Conservation (phyloP, 495 filamentous ascomycete genomes). For the Bryoglossum gracile region DNA sequence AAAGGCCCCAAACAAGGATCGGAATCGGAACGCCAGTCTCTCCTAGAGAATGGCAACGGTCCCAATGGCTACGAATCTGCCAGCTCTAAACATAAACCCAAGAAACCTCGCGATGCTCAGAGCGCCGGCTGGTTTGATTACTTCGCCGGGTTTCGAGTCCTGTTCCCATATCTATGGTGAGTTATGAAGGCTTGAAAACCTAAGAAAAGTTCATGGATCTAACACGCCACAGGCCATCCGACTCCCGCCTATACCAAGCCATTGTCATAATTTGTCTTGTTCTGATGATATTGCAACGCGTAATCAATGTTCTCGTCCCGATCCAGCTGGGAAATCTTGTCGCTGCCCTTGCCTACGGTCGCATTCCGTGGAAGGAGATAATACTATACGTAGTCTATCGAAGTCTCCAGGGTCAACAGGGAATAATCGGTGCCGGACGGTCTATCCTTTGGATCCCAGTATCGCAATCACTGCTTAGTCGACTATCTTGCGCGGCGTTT, state of each 20-base stretch:
- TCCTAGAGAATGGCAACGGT: slow-evolving; percentile 26
- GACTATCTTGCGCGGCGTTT: slow-evolving; percentile 12
- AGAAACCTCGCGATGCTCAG: slow-evolving; percentile 6
- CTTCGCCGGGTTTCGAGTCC: slow-evolving; percentile 11
- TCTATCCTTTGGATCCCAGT: slow-evolving; percentile 14
- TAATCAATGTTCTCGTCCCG: slow-evolving; percentile 11
- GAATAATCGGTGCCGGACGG: slow-evolving; percentile 7
- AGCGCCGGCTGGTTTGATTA: slow-evolving; percentile 16
- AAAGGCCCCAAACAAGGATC: slow-evolving; percentile 9
- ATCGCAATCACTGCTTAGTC: slow-evolving; percentile 5
- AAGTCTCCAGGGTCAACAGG: slow-evolving; percentile 12
- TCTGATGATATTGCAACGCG: slow-evolving; percentile 18
- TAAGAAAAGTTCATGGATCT: slow-evolving; percentile 8
- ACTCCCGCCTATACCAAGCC: slow-evolving; percentile 22
- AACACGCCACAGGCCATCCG: slow-evolving; percentile 18
- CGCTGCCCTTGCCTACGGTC: slow-evolving; percentile 4
- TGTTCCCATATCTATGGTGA: slow-evolving; percentile 16
- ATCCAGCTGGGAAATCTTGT: slow-evolving; percentile 9
- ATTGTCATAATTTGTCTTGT: slow-evolving; percentile 18
- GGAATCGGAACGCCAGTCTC: slow-evolving; percentile 24
- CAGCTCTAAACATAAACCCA: slow-evolving; percentile 7
- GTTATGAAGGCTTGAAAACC: slow-evolving; percentile 2
- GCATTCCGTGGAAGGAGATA: slow-evolving; percentile 8
- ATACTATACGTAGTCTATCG: slow-evolving; percentile 8
- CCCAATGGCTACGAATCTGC: slow-evolving; percentile 11